Base-by-base conservation (phyloP, 345 rosid species). In the Eucalyptus tenuipes region DNA sequence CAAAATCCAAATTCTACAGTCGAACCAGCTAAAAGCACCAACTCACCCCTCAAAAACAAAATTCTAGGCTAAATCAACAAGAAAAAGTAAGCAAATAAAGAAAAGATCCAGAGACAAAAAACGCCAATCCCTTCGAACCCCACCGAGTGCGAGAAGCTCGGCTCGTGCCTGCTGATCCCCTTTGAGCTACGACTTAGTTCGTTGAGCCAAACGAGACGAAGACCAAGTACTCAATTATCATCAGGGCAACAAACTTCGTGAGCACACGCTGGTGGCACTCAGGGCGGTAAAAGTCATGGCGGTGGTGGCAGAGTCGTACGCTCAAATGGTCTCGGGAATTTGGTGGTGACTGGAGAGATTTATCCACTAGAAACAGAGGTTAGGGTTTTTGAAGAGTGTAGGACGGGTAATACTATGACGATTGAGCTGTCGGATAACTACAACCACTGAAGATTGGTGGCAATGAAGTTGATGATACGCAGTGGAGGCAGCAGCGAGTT, bases 211-310 rank as follows among this genome's bases (percentile, higher is more conserved):
- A 55, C 5, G 27, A 55, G 61, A 55, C 12, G 61, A 20, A 55
- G 27, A 55, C 61, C 29, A 95, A 93, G 86, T 95, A 94, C 93
- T 86, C 95, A 0, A 95, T 97, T 87, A 88, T 97, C 42, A 94
- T 97, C 61, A 96, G 89, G 2, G 99, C 98, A 6, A 97, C 93
- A 22, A 97, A 97, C 89, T 97, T 97, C 93, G 98, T 40, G 99
- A 97, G 92, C 99, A 96, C 88, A 97, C 97, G 14, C 99, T 98
- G 18, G 98, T 96, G 45, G 97, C 97, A 6, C 89, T 97, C 2
- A 98, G 98, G 0, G 99, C 98, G 5, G 97, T 42, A 42, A 98
- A 98, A 55, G 96, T 93, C 15, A 90, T 92, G 86, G 97, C 98
- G 4, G 96, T 95, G 85, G 95, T 95, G 40, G 99, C 98, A 37